Evolutionary conservation across 495 filamentous ascomycete species (phyloP), one percentile per base, ranked within the genome.

Genomic region (Talaromyces adpressus): DNA sequence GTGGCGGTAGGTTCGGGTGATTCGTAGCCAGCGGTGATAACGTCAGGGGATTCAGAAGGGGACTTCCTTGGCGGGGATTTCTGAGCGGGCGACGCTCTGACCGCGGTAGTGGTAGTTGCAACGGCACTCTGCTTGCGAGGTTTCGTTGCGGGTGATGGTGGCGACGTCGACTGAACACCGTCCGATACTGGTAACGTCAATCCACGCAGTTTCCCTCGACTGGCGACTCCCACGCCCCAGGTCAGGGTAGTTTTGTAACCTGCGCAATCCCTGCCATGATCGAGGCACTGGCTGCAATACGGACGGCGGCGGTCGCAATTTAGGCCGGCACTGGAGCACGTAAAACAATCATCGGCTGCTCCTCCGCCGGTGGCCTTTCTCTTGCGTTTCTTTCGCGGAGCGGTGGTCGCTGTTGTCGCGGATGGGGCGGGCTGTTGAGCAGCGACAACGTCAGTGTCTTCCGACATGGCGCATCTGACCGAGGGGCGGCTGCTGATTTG

Each of bases 201-300:
- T 16, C 94, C 94, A 58, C 94, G 84, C 63, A 98, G 84, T 79
- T 98, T 98, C 64, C 94, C 94, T 66, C 94, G 87, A 72, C 93
- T 97, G 45, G 94, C 94, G 65, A 98, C 94, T 25, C 94, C 94
- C 39, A 98, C 89, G 12, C 93, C 94, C 94, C 94, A 98, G 39
- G 94, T 98, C 78, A 98, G 84, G 56, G 92, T 91, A 22, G 94
- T 98, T 77, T 95, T 94, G 81, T 98, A 98, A 64, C 94, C 94
- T 51, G 91, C 92, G 79, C 94, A 98, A 73, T 96, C 92, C 71
- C 91, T 93, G 62, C 92, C 91, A 63, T 88, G 79, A 62, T 97
- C 92, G 57, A 98, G 83, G 75, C 94, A 98, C 73, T 91, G 93
- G 53, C 91, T 92, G 73, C 94, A 98, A 73, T 97, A 98, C 14